Evolutionary conservation across 441 rosid genomes (phyloP).

Genomic region (Sinapis alba): DNA sequence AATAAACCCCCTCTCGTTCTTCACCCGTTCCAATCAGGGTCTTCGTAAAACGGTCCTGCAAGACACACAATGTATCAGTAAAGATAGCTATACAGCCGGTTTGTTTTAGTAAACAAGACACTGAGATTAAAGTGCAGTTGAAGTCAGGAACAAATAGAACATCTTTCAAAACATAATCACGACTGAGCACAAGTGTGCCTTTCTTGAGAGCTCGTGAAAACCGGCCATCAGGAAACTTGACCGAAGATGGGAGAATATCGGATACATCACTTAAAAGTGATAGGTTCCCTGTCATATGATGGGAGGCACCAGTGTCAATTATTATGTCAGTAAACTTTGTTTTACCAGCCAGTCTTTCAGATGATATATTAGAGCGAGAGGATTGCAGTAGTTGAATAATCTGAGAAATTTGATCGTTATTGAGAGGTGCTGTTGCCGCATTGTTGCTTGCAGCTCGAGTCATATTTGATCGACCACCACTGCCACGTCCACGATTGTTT

Average conservation of each 20-base stretch:
- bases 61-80: not conserved
- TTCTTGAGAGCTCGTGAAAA: not conserved
- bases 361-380: not conserved
- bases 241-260: not conserved
- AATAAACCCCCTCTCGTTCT: too few species aligned
- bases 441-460: too few species aligned
- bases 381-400: too few species aligned
- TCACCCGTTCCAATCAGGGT: too few species aligned
- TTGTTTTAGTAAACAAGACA: not conserved
- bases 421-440: too few species aligned
- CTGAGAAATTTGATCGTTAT: too few species aligned
- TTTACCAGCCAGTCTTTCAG: not conserved
- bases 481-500: too few species aligned
- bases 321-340: not conserved
- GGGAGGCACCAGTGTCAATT: not conserved
- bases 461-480: too few species aligned
- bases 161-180: too few species aligned
- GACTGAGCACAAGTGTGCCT: not conserved
- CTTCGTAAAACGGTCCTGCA: not conserved
- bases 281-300: not conserved
- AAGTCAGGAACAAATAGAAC: not conserved
- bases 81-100: not conserved
- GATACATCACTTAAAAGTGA: not conserved
- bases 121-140: not conserved
- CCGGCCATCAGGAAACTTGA: not conserved